Conservation (phyloP, 73 alveolate genomes). For the Paramecium pentaurelia region DNA sequence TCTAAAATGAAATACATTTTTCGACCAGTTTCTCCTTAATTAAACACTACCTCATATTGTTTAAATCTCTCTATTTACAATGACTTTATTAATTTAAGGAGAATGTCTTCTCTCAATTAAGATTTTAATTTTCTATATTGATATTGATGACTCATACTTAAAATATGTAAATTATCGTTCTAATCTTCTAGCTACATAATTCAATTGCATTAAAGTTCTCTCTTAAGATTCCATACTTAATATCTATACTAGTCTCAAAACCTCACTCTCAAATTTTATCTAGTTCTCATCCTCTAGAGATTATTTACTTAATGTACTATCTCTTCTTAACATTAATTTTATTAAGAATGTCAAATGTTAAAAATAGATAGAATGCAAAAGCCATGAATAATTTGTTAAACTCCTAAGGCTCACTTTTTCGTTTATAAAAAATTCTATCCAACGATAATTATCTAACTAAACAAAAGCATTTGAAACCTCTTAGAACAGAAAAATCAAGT, state of each 20-base stretch:
- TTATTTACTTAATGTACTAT: not conserved
- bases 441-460: not conserved
- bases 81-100: not conserved
- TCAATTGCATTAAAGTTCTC: not conserved
- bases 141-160: not conserved
- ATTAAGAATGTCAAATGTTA: not conserved
- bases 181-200: not conserved
- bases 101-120: conserved; percentile 1
- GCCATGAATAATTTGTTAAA: not conserved
- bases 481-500: not conserved
- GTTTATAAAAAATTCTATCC: not conserved
- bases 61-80: not conserved
- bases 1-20: conserved; percentile 36
- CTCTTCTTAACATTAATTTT: conserved; percentile 8
- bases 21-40: conserved; percentile 43
- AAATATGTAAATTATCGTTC: not conserved
- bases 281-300: not conserved
- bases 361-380: not conserved
- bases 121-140: not conserved
- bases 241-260: not conserved
- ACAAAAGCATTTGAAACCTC: not conserved
- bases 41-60: not conserved
- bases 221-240: not conserved
- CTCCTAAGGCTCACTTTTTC: not conserved
- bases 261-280: not conserved